phyloP scores from a whole-genome alignment of 768 basidiomycete genomes.

The Zangia roseola region DNA sequence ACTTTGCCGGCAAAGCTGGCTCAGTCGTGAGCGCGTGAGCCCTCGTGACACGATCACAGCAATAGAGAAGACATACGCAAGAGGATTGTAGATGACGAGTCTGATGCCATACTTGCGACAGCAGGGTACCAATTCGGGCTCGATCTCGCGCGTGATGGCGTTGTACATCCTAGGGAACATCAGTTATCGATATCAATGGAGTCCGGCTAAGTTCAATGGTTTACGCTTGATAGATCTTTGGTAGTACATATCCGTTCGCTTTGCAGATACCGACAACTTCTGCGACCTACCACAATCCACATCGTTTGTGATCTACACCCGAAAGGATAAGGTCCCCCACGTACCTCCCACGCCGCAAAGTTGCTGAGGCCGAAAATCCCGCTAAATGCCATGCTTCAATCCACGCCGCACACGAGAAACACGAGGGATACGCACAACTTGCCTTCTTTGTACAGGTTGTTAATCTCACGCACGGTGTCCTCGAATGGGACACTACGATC shows the following conservation, averaged over 20 bases:
- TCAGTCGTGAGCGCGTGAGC: not conserved
- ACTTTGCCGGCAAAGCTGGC: slow-evolving; percentile 52
- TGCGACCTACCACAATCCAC: no score
- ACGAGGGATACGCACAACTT: slow-evolving; percentile 41
- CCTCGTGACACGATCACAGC: not conserved
- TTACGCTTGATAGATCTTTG: slow-evolving; percentile 56
- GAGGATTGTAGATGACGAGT: slow-evolving; percentile 56
- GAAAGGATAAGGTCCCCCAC: not conserved
- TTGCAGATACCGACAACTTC: slow-evolving; percentile 59
- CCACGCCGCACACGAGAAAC: not conserved
- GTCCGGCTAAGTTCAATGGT: no score
- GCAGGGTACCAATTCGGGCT: slow-evolving; percentile 53
- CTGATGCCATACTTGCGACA: slow-evolving; percentile 56
- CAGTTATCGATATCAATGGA: no score
- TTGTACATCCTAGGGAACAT: slow-evolving; percentile 48
- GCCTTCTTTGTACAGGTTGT: slow-evolving; percentile 57
- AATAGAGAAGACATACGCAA: slow-evolving; percentile 36
- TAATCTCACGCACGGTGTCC: slow-evolving; percentile 51
- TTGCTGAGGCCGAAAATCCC: slow-evolving; percentile 66
- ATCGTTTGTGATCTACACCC: not conserved
- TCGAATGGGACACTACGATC: slow-evolving; percentile 58
- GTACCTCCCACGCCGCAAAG: slow-evolving; percentile 53
- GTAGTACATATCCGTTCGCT: slow-evolving; percentile 51
- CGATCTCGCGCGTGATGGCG: slow-evolving; percentile 46
- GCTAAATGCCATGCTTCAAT: slow-evolving; percentile 24